phyloP scores from a whole-genome alignment of 2,329 filamentous ascomycete genomes.

The Aureobasidium lini region DNA sequence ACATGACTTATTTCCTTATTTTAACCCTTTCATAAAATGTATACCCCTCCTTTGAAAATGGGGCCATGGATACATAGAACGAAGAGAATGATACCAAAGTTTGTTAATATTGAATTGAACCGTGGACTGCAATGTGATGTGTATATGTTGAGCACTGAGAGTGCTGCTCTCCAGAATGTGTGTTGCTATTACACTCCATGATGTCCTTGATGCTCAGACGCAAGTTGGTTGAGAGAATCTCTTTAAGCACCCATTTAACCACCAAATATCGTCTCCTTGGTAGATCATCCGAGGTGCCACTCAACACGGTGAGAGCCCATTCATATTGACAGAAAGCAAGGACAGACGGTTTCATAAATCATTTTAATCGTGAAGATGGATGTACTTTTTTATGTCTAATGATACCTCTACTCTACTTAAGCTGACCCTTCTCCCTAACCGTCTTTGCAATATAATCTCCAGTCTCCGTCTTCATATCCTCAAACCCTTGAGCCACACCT shows the following conservation, averaged over 20 bases:
- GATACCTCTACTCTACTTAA: not conserved
- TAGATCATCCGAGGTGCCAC: too few relatives aligned
- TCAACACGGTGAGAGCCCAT: too few relatives aligned
- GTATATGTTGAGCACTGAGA: too few relatives aligned
- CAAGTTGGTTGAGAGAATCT: too few relatives aligned
- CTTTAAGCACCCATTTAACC: too few relatives aligned
- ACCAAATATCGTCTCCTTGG: too few relatives aligned
- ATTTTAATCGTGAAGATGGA: not conserved
- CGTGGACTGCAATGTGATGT: not conserved
- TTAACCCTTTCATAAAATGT: constrained; percentile 7
- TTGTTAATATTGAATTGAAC: not conserved
- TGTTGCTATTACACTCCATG: too few relatives aligned
- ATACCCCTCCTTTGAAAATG: not conserved
- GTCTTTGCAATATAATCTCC: constrained; percentile 14
- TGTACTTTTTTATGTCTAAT: too few relatives aligned
- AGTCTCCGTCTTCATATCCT: constrained; percentile 32
- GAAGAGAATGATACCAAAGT: constrained; percentile 12
- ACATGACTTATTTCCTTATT: not conserved
- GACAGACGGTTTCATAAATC: too few relatives aligned
- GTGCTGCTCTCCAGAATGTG: too few relatives aligned
- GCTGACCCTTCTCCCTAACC: constrained; percentile 9
- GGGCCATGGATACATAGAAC: constrained; percentile 12
- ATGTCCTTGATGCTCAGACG: too few relatives aligned
- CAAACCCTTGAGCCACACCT: constrained; percentile 53
- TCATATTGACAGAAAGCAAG: too few relatives aligned